phyloP scores from a whole-genome alignment of 1,284 basidiomycete genomes.

The Abortiporus biennis region DNA sequence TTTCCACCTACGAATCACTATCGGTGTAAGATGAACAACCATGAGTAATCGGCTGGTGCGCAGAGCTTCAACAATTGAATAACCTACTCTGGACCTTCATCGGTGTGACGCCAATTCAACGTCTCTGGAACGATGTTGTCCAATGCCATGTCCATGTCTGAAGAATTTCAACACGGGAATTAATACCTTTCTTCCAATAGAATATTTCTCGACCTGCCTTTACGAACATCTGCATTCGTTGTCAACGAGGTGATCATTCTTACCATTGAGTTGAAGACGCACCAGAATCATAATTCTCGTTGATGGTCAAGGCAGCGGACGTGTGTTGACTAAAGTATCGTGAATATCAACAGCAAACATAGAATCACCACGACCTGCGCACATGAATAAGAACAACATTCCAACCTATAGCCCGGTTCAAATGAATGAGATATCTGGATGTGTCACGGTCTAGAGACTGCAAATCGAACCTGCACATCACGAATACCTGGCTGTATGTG shows the following conservation, averaged over 20 bases:
- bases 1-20: constrained; percentile 5
- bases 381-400: constrained; percentile 76
- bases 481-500: constrained; percentile 74
- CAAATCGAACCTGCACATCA: constrained; percentile 59
- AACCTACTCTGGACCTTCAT: constrained; percentile 86
- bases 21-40: constrained; percentile 3
- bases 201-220: constrained; percentile 29
- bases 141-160: constrained; percentile 83
- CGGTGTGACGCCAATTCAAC: constrained; percentile 84
- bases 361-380: constrained; percentile 20
- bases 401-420: constrained; percentile 43
- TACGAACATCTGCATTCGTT: constrained; percentile 57
- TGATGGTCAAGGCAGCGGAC: constrained; percentile 82
- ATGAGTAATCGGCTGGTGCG: neutral
- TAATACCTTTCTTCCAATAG: constrained; percentile 9
- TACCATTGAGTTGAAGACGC: constrained; percentile 7
- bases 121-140: constrained; percentile 86
- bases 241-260: too few species aligned
- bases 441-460: constrained; percentile 7
- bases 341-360: neutral
- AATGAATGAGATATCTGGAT: constrained; percentile 15
- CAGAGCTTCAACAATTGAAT: neutral
- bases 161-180: constrained; percentile 3
- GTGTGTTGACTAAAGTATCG: constrained; percentile 71
- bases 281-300: constrained; percentile 82